Evolutionary conservation across 2,329 filamentous ascomycete genomes (phyloP), one percentile per base, ranked within the genome.

Genomic region (Ceratocystis diversiconidia): DNA sequence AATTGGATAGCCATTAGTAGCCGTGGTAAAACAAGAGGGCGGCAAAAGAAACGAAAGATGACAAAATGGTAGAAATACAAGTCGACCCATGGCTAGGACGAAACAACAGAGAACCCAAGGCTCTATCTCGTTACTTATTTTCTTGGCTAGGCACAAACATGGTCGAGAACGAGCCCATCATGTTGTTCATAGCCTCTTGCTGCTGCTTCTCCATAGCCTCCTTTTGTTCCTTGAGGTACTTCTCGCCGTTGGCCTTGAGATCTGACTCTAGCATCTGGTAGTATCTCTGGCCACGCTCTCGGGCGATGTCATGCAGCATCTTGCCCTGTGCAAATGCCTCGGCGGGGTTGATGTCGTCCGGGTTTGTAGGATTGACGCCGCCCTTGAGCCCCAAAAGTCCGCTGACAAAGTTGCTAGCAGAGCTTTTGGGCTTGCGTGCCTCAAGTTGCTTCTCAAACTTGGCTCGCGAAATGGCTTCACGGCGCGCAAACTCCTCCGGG

Each of bases 191-290:
- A 71, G 88, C 87, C 76, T 95, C 91, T 72, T 95, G 89, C 75
- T 92, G 89, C 69, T 86, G 81, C 79, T 90, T 92, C 80, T 96
- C 92, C 78, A 92, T 87, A 73, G 89, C 84, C 61, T 86, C 86
- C 55, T 89, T 88, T 80, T 96, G 92, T 75, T 97, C 92, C 79
- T 92, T 92, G 70, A 99, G 80, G 90, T 92, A 96, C 78, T 92
- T 90, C 75, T 92, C 90, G 63, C 92, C 94, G 73, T 97, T 94
- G 75, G 95, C 88, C 60, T 88, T 83, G 71, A 99, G 95, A 78
- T 96, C 88, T 76, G 86, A 87, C 76, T 97, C 92, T 68, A 97
- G 82, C 70, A 86, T 77, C 79, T 95, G 85, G 76, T 97, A 99
- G 76, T 92, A 88, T 74, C 87, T 87, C 77, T 92, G 89, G 43